phyloP scores from a whole-genome alignment of 2,329 filamentous ascomycete genomes.

The Drechmeria coniospora region DNA sequence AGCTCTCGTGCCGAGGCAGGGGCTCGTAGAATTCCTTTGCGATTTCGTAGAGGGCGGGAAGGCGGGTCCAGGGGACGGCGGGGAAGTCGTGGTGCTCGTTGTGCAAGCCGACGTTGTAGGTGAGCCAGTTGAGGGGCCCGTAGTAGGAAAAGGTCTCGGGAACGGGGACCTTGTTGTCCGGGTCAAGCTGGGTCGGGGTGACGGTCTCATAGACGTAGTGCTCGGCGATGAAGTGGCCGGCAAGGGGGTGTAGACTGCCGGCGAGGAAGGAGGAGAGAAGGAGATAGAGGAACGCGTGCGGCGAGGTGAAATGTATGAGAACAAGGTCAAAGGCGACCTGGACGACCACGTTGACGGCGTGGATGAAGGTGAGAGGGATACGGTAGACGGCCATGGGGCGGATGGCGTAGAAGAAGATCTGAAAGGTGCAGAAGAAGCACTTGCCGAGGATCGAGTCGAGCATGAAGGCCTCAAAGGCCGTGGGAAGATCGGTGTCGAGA shows the following conservation, averaged over 20 bases:
- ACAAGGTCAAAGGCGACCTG: conserved; percentile 66
- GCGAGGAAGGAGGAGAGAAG: conserved; percentile 85
- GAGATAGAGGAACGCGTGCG: conserved; percentile 62
- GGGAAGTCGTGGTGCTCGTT: conserved; percentile 99
- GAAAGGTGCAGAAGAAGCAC: conserved; percentile 97
- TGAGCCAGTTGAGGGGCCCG: conserved; percentile 76
- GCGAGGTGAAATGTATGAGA: conserved; percentile 45
- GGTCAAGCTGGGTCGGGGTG: conserved; percentile 36
- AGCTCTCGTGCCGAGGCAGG: conserved; percentile 75
- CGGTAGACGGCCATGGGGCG: conserved; percentile 90
- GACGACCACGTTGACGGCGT: conserved; percentile 63
- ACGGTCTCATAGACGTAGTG: conserved; percentile 71
- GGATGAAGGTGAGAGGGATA: conserved; percentile 72
- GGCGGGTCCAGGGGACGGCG: conserved; percentile 82
- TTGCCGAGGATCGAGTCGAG: conserved; percentile 93
- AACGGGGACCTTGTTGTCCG: conserved; percentile 47
- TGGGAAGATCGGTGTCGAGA: conserved; percentile 90
- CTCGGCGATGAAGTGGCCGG: conserved; percentile 96
- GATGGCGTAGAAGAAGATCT: conserved; percentile 96
- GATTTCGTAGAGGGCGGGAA: conserved; percentile 62
- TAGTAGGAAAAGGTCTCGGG: conserved; percentile 98
- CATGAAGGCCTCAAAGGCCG: conserved; percentile 77
- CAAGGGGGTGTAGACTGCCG: conserved; percentile 83
- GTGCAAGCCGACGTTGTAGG: conserved; percentile 94
- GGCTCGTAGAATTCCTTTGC: conserved; percentile 86